Conservation (phyloP, 768 basidiomycete genomes). For the Lactarius quietus region DNA sequence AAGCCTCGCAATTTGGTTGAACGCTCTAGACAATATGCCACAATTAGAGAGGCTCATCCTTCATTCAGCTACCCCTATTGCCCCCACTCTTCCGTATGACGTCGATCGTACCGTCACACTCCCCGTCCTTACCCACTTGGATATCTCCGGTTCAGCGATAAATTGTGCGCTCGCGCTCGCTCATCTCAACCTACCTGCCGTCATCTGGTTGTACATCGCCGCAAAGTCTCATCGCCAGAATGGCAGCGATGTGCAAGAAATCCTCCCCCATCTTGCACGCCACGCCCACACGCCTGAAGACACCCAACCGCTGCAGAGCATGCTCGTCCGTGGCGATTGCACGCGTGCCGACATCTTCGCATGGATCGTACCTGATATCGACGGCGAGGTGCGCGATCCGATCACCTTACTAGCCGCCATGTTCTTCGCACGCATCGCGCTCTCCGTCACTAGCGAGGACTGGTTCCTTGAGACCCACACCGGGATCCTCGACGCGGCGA, state of each 20-base stretch:
- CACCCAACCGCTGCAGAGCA: neutral
- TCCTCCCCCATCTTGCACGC: neutral
- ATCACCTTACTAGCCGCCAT: neutral
- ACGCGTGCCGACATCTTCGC: neutral
- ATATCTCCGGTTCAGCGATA: no score
- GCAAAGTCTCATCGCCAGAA: neutral
- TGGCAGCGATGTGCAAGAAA: neutral
- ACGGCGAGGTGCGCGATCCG: no score
- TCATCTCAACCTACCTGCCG: neutral
- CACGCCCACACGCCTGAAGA: neutral
- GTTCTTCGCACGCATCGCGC: no score
- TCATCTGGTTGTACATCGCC: neutral
- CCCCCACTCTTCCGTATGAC: neutral
- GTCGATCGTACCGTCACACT: no score
- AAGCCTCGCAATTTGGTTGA: constrained; percentile 8
- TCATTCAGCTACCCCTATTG: neutral
- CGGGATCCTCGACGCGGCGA: neutral
- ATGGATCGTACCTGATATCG: neutral
- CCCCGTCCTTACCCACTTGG: no score
- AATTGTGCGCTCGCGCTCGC: no score
- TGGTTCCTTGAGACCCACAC: neutral
- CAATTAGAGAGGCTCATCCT: constrained; percentile 11
- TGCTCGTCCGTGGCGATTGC: neutral
- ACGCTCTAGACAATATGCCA: constrained; percentile 11
- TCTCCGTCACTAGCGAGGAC: neutral